Conservation (phyloP, 2,329 filamentous ascomycete genomes). For the Aspergillus phoenicis region DNA sequence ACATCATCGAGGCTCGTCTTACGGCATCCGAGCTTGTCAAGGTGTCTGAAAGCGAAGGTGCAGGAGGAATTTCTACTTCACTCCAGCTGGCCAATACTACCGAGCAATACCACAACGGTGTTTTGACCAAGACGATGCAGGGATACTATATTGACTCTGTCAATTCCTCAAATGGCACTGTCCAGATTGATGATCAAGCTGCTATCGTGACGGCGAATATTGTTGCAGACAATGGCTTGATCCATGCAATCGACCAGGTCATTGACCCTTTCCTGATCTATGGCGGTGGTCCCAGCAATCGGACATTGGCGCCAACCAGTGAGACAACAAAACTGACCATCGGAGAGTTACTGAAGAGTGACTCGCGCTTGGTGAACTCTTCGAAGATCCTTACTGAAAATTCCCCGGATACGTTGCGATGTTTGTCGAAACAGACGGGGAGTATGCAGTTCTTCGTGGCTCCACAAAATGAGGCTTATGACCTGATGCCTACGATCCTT, state of each 20-base stretch:
- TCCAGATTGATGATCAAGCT: neutral
- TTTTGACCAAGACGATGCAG: neutral
- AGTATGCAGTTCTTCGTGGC: neutral
- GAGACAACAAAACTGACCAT: neutral
- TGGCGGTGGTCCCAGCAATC: neutral
- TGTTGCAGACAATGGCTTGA: neutral
- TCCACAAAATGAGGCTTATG: neutral
- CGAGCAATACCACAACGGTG: neutral
- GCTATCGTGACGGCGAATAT: neutral
- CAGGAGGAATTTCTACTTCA: neutral
- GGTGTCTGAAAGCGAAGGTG: neutral
- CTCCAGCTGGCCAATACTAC: neutral
- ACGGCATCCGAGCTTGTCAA: neutral
- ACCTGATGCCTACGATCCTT: neutral
- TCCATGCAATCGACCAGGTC: neutral
- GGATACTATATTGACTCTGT: neutral
- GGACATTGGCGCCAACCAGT: neutral
- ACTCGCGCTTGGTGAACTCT: neutral
- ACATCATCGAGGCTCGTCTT: neutral
- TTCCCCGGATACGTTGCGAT: neutral
- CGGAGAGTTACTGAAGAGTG: neutral
- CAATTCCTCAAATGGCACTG: neutral
- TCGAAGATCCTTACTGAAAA: neutral
- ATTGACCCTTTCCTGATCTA: constrained; percentile 1
- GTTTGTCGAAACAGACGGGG: neutral